phyloP scores from a whole-genome alignment of 345 rosid genomes.

The Gossypium bickii region DNA sequence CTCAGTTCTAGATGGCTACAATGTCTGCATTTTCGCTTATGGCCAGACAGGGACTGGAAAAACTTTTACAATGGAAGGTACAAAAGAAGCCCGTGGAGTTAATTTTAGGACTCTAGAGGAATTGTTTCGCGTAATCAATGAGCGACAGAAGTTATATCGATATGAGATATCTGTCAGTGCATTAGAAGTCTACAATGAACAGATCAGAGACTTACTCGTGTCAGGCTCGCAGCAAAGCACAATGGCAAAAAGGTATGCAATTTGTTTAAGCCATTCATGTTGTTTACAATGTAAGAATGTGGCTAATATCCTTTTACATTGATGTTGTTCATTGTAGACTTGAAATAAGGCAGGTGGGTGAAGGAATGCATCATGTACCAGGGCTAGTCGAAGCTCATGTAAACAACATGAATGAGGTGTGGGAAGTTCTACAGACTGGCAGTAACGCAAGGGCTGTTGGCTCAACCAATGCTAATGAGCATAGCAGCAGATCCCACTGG shows the following conservation, averaged over 20 bases:
- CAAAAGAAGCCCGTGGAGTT: constrained; percentile 84
- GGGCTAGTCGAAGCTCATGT: constrained; percentile 87
- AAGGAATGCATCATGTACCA: constrained; percentile 82
- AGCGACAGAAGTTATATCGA: constrained; percentile 51
- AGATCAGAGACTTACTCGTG: constrained; percentile 75
- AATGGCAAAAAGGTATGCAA: constrained; percentile 56
- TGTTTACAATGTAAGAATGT: too few relatives aligned
- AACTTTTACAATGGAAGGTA: constrained; percentile 94
- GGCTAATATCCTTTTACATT: neutral
- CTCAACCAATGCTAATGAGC: constrained; percentile 85
- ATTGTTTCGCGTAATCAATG: constrained; percentile 58
- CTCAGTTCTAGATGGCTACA: constrained; percentile 93
- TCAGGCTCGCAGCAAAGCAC: constrained; percentile 52
- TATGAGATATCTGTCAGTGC: constrained; percentile 89
- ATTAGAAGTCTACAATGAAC: constrained; percentile 96
- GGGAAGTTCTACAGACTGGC: constrained; percentile 91
- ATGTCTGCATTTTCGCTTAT: constrained; percentile 90
- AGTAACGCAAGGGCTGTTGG: constrained; percentile 89
- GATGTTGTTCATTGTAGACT: constrained; percentile 44
- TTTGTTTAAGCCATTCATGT: neutral
- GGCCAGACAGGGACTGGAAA: constrained; percentile 98
- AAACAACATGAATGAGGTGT: constrained; percentile 70
- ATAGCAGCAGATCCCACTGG: constrained; percentile 99
- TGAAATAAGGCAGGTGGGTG: constrained; percentile 72
- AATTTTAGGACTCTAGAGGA: constrained; percentile 86